Conservation (phyloP, 176 grass and related monocot genomes). For the Hordeum vulgare region DNA sequence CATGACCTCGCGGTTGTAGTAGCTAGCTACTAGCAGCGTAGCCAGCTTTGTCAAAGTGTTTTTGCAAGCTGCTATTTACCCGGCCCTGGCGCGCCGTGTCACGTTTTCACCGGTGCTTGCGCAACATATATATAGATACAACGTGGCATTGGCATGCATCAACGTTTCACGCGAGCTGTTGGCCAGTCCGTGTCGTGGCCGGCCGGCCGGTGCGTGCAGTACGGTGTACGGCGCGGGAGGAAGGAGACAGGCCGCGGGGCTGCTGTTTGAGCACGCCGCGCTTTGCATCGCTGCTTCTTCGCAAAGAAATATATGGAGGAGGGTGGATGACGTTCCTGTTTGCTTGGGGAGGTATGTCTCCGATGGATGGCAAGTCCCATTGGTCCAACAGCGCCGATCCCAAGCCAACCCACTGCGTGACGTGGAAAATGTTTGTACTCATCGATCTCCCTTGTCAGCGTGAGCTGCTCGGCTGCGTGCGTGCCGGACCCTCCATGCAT, state of each 20-base stretch:
- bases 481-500: background rate
- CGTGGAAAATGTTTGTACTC: background rate
- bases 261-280: background rate
- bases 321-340: background rate
- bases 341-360: background rate
- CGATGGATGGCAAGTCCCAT: conserved; percentile 43
- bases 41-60: background rate
- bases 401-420: conserved; percentile 33
- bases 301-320: background rate
- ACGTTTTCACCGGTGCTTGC: background rate
- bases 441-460: conserved; percentile 36
- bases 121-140: too few species aligned
- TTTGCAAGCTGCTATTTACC: too few species aligned
- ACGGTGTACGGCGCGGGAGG: too few species aligned
- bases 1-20: background rate
- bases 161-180: background rate
- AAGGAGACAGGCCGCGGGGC: background rate
- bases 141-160: too few species aligned
- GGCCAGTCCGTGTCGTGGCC: background rate
- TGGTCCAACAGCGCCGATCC: conserved; percentile 27
- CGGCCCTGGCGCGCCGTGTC: too few species aligned
- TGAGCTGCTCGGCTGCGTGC: background rate
- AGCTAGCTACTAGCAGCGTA: too few species aligned
- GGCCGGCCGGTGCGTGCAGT: too few species aligned
- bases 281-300: background rate